Conservation (phyloP, 768 basidiomycete species). For the Dentipellis fragilis region DNA sequence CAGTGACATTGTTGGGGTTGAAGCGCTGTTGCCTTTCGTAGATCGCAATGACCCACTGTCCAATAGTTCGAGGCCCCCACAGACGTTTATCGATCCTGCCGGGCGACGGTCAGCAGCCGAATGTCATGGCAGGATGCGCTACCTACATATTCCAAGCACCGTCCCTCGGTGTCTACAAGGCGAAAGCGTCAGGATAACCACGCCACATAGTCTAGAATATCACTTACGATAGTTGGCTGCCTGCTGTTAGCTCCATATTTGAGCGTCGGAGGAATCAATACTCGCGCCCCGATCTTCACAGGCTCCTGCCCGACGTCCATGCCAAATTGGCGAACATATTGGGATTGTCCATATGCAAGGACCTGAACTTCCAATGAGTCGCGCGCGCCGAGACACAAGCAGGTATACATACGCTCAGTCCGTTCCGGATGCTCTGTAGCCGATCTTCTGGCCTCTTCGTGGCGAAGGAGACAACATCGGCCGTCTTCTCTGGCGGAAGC, state of each 20-base stretch:
- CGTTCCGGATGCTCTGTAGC: slow-evolving; percentile 41
- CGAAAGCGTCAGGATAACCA: not conserved
- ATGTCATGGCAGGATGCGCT: not conserved
- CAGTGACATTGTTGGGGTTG: slow-evolving; percentile 30
- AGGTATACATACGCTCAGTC: slow-evolving; percentile 32
- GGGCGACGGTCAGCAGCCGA: not conserved
- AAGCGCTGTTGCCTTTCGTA: slow-evolving; percentile 60
- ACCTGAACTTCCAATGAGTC: slow-evolving; percentile 27
- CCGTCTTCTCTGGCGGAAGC: slow-evolving; percentile 57
- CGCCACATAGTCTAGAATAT: not conserved
- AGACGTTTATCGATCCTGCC: slow-evolving; percentile 67
- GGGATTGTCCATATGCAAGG: slow-evolving; percentile 31
- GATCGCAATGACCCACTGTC: slow-evolving; percentile 52
- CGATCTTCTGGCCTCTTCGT: slow-evolving; percentile 53
- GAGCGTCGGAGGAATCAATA: slow-evolving; percentile 56
- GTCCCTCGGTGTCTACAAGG: slow-evolving; percentile 42
- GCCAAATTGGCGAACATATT: slow-evolving; percentile 61
- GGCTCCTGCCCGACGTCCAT: slow-evolving; percentile 52
- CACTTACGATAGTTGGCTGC: slow-evolving; percentile 47
- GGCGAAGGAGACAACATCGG: slow-evolving; percentile 53
- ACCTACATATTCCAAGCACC: slow-evolving; percentile 74
- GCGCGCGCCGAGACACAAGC: not conserved
- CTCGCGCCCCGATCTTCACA: slow-evolving; percentile 47
- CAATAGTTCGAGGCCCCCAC: slow-evolving; percentile 41
- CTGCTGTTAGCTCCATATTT: slow-evolving; percentile 52